These are phyloP conservation scores for Alternaria tenuissima DNA, from an alignment of 2,329 filamentous ascomycete species.

Conservation along the genomic window DNA sequence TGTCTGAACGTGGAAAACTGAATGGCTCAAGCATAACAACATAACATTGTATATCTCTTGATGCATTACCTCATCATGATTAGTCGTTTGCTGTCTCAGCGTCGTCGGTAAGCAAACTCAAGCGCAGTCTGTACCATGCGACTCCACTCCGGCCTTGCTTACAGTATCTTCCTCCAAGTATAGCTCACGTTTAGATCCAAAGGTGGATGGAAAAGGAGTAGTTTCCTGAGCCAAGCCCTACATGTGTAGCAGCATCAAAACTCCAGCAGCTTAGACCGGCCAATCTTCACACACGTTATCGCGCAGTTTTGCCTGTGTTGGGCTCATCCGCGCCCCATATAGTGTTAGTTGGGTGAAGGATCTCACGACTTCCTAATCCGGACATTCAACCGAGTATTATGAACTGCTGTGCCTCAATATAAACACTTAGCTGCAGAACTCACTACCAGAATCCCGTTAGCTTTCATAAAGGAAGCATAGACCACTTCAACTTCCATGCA, in stretches of 20 bases:
- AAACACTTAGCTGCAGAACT: background rate
- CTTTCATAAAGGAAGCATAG: background rate
- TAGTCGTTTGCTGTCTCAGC: too few species aligned
- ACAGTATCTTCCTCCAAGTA: background rate
- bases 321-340: background rate
- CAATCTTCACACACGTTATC: background rate
- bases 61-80: too few species aligned
- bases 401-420: background rate
- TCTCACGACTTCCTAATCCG: background rate
- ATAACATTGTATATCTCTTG: too few species aligned
- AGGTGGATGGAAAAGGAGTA: background rate
- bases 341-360: background rate
- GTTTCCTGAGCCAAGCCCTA: too few species aligned
- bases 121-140: background rate
- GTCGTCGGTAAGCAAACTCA: too few species aligned
- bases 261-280: background rate
- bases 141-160: background rate
- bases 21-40: rapidly evolving
- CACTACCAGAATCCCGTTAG: background rate
- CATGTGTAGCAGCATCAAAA: background rate
- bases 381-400: background rate
- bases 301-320: background rate
- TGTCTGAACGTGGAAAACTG: too few species aligned
- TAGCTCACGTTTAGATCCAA: background rate
- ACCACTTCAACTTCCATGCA: background rate